Evolutionary conservation across 768 basidiomycete genomes (phyloP).

Genomic region (Macrolepiota dolichaula): DNA sequence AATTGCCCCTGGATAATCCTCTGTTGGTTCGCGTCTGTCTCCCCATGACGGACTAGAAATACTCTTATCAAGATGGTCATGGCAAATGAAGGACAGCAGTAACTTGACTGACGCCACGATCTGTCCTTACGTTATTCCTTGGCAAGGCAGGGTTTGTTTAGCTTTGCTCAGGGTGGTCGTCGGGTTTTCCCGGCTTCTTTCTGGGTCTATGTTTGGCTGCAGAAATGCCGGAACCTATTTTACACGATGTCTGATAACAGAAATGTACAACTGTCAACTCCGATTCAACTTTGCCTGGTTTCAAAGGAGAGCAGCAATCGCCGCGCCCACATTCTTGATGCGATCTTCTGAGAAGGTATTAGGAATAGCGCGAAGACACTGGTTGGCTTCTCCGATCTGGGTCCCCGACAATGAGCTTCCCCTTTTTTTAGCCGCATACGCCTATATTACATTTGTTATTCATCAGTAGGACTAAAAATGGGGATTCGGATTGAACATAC

Average conservation of each 20-base stretch:
- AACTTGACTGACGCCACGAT: no score
- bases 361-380: constrained; percentile 37
- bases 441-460: constrained; percentile 30
- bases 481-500: constrained; percentile 33
- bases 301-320: constrained; percentile 44
- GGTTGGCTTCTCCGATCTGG: constrained; percentile 38
- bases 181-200: neutral
- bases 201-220: no score
- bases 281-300: neutral
- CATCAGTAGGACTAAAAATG: neutral
- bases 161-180: neutral
- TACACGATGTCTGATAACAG: neutral
- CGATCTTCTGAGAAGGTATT: constrained; percentile 56
- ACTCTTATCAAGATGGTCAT: constrained; percentile 32
- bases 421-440: constrained; percentile 41
- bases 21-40: constrained; percentile 65
- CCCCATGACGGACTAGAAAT: constrained; percentile 75
- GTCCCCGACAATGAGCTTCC: constrained; percentile 30
- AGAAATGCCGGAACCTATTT: neutral
- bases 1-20: constrained; percentile 74
- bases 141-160: neutral
- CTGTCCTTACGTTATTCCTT: constrained; percentile 1
- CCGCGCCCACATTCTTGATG: constrained; percentile 45
- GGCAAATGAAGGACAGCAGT: neutral
- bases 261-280: neutral